Evolutionary conservation across 2,329 filamentous ascomycete species (phyloP), one percentile per base, ranked within the genome.

Genomic region (Cytospora leucostoma): DNA sequence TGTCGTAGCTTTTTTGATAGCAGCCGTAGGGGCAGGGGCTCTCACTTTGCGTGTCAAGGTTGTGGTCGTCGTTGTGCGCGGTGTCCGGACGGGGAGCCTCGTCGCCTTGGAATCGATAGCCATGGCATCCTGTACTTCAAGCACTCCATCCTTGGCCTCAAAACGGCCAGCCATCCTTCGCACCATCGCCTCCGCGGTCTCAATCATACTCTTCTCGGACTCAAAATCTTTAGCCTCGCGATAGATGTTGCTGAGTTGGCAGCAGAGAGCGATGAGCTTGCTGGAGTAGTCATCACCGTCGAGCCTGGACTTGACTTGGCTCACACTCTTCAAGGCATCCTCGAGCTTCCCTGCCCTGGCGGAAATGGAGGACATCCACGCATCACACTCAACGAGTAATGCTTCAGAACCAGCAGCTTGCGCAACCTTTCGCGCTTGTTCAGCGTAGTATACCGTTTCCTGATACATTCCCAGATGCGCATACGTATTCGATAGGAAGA

Each of bases 381-480:
- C 78, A 4, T 82, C 79, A 8, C 82, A 82, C 66, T 85, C 80
- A 0, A 84, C 81, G 50, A 79, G 75, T 69, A 84, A 84, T 13
- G 88, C 80, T 40, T 84, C 80, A 0, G 90, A 88, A 55, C 84
- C 80, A 10, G 90, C 84, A n/a, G 84, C 85, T 64, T 83, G 82
- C 27, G 91, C 91, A 65, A 96, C 84, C 70, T 90, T 92, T 60
- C 89, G 81, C 0, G 93, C 93, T 70, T 95, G 90, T 68, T 97
- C 90, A 1, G 90, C 88, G 69, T 96, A 96, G 73, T 93, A 95
- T 0, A 94, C 78, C 2, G 94, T 94, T 73, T 98, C 94, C 65
- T 92, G 88, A 67, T 93, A 92, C 76, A 96, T 84, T 34, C 95
- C 95, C 67, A 95, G 85, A 67, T 96, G 89, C 1, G 90, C 87